Base-by-base conservation (phyloP, 306 rosid species). In the Senna siamea region DNA sequence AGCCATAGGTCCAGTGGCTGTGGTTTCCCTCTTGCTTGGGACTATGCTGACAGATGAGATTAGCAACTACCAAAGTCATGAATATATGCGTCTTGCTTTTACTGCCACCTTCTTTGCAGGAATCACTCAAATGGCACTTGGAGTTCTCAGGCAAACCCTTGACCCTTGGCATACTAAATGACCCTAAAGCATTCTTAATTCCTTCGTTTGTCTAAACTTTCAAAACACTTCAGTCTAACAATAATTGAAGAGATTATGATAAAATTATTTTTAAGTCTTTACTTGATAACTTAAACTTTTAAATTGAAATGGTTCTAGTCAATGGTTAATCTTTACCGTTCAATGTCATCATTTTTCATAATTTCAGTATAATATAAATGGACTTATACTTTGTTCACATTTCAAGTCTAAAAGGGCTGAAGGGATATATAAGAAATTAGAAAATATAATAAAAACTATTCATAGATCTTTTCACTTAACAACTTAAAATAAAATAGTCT, bases 51-150 rank as follows among this genome's bases (percentile, higher is more conserved):
- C 37, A 5, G 28, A 81, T 58, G 97, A 83, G 70, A 77, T 86
- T 7, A 75, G 76, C 50, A 2, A 71, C 26, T 32, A 1, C 38
- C 6, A 51, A 6, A 9, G 22, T 5, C 79, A 17, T 20, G 87
- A 82, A 0, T 92, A 87, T 38, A 68, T 46, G 17, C 76, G 92
- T 34, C 93, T 92, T 11, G 90, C 91, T n/a, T 85, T 86, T 67
- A 92, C 97, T 0, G 92, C 93, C 1, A 92, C 96, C 44, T 92
- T 92, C 84, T 92, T 92, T 22, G 93, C 97, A 6, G 97, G 97
- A 32, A 7, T 89, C 55, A 88, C 92, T 30, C 93, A 89, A 81
- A 2, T 89, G 56, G 77, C 83, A 50, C 86, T 92, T 0, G 97
- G 97, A 13, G 64, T 89, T 77, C 64, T 83, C 54, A 83, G 97